These are phyloP conservation scores for Collybiopsis confluens DNA, from an alignment of 768 basidiomycete species.

Conservation along the genomic window DNA sequence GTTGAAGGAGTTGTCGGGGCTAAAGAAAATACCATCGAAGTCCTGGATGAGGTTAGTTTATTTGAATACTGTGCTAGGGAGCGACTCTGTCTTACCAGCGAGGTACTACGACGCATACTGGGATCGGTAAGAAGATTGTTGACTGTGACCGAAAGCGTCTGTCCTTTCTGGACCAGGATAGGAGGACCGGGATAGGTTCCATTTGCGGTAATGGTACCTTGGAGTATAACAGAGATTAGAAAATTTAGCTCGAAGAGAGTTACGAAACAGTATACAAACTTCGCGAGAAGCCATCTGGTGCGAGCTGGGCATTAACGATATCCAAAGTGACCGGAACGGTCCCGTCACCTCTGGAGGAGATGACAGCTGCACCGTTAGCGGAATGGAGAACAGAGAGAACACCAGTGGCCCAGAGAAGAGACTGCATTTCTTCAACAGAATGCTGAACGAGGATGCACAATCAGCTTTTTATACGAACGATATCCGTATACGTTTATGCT, in stretches of 20 bases:
- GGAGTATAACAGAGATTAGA: background rate
- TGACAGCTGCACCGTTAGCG: too few species aligned
- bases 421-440: too few species aligned
- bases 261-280: conserved; percentile 10
- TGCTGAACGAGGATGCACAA: too few species aligned
- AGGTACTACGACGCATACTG: conserved; percentile 20
- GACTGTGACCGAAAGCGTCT: conserved; percentile 12
- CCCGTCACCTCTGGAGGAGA: too few species aligned
- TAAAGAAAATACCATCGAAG: conserved; percentile 22
- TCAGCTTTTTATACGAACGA: too few species aligned
- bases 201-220: background rate
- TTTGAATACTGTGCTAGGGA: background rate
- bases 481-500: too few species aligned
- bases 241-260: background rate
- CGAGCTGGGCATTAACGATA: conserved; percentile 14
- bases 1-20: conserved; percentile 18
- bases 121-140: conserved; percentile 17
- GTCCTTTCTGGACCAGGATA: conserved; percentile 15
- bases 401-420: too few species aligned
- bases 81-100: background rate
- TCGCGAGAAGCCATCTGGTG: conserved; percentile 20
- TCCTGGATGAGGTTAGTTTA: background rate
- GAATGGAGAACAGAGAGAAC: too few species aligned
- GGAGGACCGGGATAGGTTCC: conserved; percentile 10
- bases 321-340: conserved; percentile 6